Conservation (phyloP, 2,329 filamentous ascomycete genomes). For the Hymenoscyphus scutula region DNA sequence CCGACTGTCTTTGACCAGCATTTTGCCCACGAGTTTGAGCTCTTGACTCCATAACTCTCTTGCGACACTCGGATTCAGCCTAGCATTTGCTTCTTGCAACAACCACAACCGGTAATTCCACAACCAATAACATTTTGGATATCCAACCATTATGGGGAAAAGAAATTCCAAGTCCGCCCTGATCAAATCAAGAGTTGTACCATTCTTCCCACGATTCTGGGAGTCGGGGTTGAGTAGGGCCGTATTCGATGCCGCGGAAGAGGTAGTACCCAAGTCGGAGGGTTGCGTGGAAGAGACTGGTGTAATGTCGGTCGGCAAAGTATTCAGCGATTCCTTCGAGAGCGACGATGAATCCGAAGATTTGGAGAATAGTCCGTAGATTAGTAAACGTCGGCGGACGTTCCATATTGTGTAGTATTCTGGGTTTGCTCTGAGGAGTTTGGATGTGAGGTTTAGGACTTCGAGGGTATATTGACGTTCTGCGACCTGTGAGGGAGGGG, state of each 20-base stretch:
- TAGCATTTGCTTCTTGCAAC: conserved; percentile 65
- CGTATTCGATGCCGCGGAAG: conserved; percentile 47
- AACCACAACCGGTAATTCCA: conserved; percentile 96
- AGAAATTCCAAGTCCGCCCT: conserved; percentile 76
- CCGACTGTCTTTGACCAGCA: conserved; percentile 80
- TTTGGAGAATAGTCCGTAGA: conserved; percentile 55
- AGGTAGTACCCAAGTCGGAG: conserved; percentile 56
- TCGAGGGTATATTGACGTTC: conserved; percentile 42
- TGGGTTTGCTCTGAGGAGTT: conserved; percentile 72
- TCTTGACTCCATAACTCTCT: conserved; percentile 79
- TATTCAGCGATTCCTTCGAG: conserved; percentile 54
- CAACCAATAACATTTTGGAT: conserved; percentile 98
- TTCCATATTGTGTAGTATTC: conserved; percentile 94
- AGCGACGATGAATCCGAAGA: conserved; percentile 49
- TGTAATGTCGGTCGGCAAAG: conserved; percentile 53
- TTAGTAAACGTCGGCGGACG: conserved; percentile 71
- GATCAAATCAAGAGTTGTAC: conserved; percentile 58
- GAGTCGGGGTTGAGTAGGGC: conserved; percentile 47
- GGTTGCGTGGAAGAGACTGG: conserved; percentile 63
- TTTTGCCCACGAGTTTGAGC: conserved; percentile 77
- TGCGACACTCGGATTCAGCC: conserved; percentile 56
- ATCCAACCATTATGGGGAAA: conserved; percentile 77
- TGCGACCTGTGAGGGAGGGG: conserved; percentile 29
- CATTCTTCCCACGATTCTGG: conserved; percentile 50
- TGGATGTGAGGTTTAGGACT: conserved; percentile 67